Evolutionary conservation across 2,329 filamentous ascomycete species (phyloP).

Genomic region (Phialocephala subalpina): DNA sequence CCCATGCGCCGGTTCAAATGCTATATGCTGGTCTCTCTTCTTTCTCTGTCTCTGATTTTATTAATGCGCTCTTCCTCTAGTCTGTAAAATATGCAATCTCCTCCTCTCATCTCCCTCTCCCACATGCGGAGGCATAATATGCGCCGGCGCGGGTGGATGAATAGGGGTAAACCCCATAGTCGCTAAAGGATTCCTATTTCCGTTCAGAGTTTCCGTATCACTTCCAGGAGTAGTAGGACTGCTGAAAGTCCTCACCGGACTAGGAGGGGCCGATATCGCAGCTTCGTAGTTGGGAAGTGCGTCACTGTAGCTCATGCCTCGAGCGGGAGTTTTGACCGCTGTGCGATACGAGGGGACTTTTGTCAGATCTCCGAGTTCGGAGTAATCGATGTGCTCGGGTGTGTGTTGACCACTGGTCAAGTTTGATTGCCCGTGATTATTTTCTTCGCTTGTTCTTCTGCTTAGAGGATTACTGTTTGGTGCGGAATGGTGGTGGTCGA

Average conservation of each 20-base stretch:
- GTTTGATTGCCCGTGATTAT: conserved; percentile 46
- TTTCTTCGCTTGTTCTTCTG: conserved; percentile 55
- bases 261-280: conserved; percentile 60
- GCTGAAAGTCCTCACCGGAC: conserved; percentile 35
- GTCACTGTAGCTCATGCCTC: conserved; percentile 55
- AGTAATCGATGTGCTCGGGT: conserved; percentile 60
- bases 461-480: conserved; percentile 49
- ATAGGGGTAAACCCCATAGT: conserved; percentile 41
- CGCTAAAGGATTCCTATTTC: conserved; percentile 30
- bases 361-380: conserved; percentile 70
- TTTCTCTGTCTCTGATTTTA: not conserved
- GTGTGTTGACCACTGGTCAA: conserved; percentile 59
- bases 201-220: not conserved
- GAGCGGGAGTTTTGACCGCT: conserved; percentile 71
- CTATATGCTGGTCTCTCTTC: not conserved
- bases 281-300: conserved; percentile 74
- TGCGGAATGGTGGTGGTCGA: conserved; percentile 35
- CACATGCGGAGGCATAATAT: conserved; percentile 11
- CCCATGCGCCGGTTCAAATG: conserved; percentile 4
- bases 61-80: conserved; percentile 35
- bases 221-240: conserved; percentile 21
- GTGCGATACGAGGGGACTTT: conserved; percentile 83
- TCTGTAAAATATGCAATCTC: conserved; percentile 39
- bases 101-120: conserved; percentile 39
- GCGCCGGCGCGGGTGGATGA: conserved; percentile 31